A percentile compares a stretch with the other conserved stretches of the same genome.
phyloP scores from a whole-genome alignment of 345 rosid species.

The Barbarea vulgaris region DNA sequence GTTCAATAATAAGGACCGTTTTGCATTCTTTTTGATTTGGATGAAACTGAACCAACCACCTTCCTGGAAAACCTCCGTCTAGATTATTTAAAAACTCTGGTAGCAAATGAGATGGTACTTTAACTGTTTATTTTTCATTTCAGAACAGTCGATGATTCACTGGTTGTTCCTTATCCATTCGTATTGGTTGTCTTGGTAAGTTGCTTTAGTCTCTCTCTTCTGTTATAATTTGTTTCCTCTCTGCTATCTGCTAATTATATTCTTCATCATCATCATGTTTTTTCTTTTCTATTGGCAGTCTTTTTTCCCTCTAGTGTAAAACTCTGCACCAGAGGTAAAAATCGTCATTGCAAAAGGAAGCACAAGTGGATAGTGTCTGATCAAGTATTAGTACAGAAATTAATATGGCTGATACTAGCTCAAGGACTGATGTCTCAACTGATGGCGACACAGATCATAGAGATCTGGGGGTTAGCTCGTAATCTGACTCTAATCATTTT shows the following conservation, averaged over 20 bases:
- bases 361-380: constrained; percentile 48
- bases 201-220: constrained; percentile 15
- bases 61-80: background rate
- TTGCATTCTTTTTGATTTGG: constrained; percentile 3
- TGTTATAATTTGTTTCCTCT: background rate
- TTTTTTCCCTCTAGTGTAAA: constrained; percentile 17
- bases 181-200: constrained; percentile 29
- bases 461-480: constrained; percentile 67
- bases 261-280: background rate
- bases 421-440: constrained; percentile 82
- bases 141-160: constrained; percentile 30
- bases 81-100: background rate
- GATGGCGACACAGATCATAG: constrained; percentile 84
- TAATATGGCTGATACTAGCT: constrained; percentile 80
- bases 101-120: constrained; percentile 10
- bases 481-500: constrained; percentile 21
- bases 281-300: constrained; percentile 22
- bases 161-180: constrained; percentile 32
- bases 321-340: constrained; percentile 16
- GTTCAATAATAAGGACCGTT: background rate
- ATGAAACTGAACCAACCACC: constrained; percentile 6
- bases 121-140: constrained; percentile 4
- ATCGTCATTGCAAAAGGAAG: constrained; percentile 44
- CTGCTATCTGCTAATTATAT: background rate
- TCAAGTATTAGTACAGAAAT: constrained; percentile 53